phyloP scores from a whole-genome alignment of 768 basidiomycete genomes.

The Suillus cothurnatus region DNA sequence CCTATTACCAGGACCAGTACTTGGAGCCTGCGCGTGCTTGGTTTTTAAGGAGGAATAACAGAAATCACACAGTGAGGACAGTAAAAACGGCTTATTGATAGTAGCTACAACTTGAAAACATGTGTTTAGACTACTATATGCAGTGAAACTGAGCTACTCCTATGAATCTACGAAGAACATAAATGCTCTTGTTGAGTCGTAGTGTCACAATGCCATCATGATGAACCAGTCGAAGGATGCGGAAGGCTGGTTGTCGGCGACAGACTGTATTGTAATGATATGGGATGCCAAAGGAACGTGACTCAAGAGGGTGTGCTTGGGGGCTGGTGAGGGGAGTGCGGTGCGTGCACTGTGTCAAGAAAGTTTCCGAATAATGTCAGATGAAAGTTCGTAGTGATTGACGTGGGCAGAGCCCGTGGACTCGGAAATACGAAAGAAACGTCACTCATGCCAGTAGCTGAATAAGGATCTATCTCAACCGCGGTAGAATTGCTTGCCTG shows the following conservation, averaged over 20 bases:
- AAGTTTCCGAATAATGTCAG: background rate
- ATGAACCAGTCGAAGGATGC: constrained; percentile 54
- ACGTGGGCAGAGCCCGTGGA: no score
- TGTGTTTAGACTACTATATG: background rate
- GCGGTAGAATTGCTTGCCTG: no score
- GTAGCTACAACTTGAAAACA: background rate
- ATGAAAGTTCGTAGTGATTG: background rate
- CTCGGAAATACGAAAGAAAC: no score
- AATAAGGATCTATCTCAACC: no score
- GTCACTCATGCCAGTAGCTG: no score
- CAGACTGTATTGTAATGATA: background rate
- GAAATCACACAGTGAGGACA: background rate
- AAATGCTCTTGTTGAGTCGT: constrained; percentile 48
- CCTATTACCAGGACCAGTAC: no score
- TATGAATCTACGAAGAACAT: background rate
- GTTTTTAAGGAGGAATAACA: background rate
- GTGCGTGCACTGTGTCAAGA: background rate
- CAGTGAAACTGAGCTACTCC: background rate
- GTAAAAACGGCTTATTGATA: background rate
- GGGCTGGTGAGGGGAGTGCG: no score
- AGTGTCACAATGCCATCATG: constrained; percentile 74
- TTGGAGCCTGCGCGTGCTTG: no score
- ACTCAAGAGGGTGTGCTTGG: no score
- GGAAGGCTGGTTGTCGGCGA: constrained; percentile 34
- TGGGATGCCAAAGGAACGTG: background rate